Evolutionary conservation across 805 yeast species (phyloP).

Genomic region (Millerago galiae): DNA sequence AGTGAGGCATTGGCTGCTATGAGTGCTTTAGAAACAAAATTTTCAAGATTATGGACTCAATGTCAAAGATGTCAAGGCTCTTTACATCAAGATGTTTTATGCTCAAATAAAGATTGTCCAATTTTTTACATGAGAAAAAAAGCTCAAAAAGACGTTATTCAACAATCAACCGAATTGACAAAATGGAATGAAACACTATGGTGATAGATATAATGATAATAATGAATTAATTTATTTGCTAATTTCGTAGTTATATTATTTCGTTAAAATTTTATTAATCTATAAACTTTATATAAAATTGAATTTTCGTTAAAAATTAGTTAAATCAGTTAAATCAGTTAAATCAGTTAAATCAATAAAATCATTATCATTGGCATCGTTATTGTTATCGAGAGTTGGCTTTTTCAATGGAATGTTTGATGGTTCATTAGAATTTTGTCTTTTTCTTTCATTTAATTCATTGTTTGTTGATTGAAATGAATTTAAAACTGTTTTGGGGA

Average conservation of each 20-base stretch:
- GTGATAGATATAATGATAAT: constrained; percentile 7
- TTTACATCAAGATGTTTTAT: constrained; percentile 89
- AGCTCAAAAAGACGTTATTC: constrained; percentile 35
- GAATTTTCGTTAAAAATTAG: no score
- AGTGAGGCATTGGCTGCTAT: constrained; percentile 75
- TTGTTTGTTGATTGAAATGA: background rate
- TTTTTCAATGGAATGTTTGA: background rate
- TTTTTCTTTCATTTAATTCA: background rate
- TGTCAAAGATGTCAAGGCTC: constrained; percentile 98
- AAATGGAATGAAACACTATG: constrained; percentile 32
- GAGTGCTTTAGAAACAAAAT: constrained; percentile 74
- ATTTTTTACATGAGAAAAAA: constrained; percentile 90
- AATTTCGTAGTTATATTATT: background rate
- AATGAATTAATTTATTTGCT: background rate
- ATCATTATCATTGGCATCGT: background rate
- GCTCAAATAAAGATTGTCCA: constrained; percentile 95
- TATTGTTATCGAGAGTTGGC: background rate
- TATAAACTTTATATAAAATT: no score
- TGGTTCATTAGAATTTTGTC: background rate
- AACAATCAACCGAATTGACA: constrained; percentile 31
- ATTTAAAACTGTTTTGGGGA: background rate
- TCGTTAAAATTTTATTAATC: background rate
- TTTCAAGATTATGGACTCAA: constrained; percentile 92
- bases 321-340: background rate
- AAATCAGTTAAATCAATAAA: background rate